These are phyloP conservation scores for Coleophoma crateriformis DNA, from an alignment of 2,329 filamentous ascomycete species.

Conservation along the genomic window DNA sequence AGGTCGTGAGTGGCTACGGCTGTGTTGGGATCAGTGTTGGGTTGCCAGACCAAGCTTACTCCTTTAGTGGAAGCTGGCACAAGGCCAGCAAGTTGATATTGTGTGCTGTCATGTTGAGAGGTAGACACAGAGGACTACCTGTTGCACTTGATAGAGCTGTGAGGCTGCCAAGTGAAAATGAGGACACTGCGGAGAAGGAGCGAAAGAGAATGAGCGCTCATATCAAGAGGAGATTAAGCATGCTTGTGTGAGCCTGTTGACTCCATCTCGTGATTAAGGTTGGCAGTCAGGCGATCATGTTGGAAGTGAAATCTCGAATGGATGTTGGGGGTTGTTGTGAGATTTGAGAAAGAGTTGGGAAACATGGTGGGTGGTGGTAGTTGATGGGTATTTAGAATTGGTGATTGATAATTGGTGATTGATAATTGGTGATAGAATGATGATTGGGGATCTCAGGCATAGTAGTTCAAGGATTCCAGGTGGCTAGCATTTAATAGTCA, in stretches of 20 bases:
- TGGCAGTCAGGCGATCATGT: too few relatives aligned
- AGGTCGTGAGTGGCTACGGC: conserved; percentile 52
- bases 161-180: conserved; percentile 31
- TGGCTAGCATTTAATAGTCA: too few relatives aligned
- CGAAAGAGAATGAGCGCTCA: neutral
- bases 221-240: neutral
- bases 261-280: too few relatives aligned
- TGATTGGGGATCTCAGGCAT: too few relatives aligned
- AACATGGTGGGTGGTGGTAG: too few relatives aligned
- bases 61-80: conserved; percentile 49
- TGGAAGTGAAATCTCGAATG: too few relatives aligned
- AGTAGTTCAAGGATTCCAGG: too few relatives aligned
- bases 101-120: conserved; percentile 50
- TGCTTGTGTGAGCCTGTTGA: neutral
- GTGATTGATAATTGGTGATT: too few relatives aligned
- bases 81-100: conserved; percentile 52
- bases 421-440: too few relatives aligned
- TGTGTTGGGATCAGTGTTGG: conserved; percentile 57
- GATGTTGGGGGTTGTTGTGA: too few relatives aligned
- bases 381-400: too few relatives aligned
- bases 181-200: neutral
- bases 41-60: conserved; percentile 45
- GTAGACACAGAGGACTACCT: conserved; percentile 49
- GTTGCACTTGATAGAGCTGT: conserved; percentile 50
- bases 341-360: too few relatives aligned